phyloP scores from a whole-genome alignment of 2,329 filamentous ascomycete species.

The Ceratocystis smalleyi region DNA sequence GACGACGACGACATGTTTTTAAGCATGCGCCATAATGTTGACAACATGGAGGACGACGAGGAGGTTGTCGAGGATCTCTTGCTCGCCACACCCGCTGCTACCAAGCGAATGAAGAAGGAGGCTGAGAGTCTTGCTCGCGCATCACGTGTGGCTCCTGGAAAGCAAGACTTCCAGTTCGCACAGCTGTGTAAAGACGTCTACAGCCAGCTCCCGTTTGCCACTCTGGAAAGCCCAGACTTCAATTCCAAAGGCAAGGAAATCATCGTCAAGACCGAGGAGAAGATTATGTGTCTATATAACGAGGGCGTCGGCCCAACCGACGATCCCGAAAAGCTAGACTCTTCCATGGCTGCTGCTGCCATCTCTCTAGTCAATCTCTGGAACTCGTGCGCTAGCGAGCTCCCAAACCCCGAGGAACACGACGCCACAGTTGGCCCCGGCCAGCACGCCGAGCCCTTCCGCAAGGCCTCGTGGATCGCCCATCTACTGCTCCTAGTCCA shows the following conservation, averaged over 20 bases:
- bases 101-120: conserved; percentile 37
- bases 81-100: conserved; percentile 40
- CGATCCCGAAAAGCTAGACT: conserved; percentile 40
- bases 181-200: conserved; percentile 58
- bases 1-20: conserved; percentile 35
- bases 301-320: conserved; percentile 42
- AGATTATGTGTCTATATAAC: conserved; percentile 50
- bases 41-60: conserved; percentile 26
- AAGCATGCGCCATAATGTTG: conserved; percentile 32
- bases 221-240: conserved; percentile 54
- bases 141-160: conserved; percentile 26
- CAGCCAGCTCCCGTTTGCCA: conserved; percentile 37
- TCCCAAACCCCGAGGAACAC: conserved; percentile 37
- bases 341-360: conserved; percentile 39
- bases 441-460: conserved; percentile 44
- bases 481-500: conserved; percentile 64
- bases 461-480: conserved; percentile 66
- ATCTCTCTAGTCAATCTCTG: conserved; percentile 39
- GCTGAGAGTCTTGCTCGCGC: conserved; percentile 41
- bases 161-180: conserved; percentile 48
- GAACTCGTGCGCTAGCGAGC: conserved; percentile 36
- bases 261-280: conserved; percentile 58
- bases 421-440: conserved; percentile 50
- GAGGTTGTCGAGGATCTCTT: conserved; percentile 23
- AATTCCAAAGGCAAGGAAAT: conserved; percentile 64